A percentile compares a stretch with the other conserved stretches of the same genome.
Evolutionary conservation across 2,329 filamentous ascomycete species (phyloP).

Genomic region (Gremmenia infestans): DNA sequence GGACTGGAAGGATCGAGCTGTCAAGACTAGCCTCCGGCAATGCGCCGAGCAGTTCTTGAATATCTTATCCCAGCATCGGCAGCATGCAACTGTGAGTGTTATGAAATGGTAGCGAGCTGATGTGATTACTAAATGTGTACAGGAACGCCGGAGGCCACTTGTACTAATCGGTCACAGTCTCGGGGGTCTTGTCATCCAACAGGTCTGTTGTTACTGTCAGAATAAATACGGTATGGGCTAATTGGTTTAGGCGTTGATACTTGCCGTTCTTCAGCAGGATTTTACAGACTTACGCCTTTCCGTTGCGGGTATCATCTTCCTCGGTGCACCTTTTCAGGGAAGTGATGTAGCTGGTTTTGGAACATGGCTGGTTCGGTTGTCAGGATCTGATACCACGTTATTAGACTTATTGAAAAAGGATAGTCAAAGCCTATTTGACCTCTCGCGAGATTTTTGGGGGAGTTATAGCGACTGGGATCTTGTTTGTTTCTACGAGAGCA

Average conservation of each 20-base stretch:
- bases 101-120: too few species aligned
- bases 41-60: constrained; percentile 12
- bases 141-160: constrained; percentile 13
- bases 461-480: constrained; percentile 4
- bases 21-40: constrained; percentile 14
- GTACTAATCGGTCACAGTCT: constrained; percentile 19
- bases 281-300: constrained; percentile 12
- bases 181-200: constrained; percentile 13
- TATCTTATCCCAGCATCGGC: constrained; percentile 8
- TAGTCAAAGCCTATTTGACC: constrained; percentile 1
- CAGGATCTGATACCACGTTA: not conserved
- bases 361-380: constrained; percentile 1
- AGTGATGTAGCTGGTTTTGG: constrained; percentile 5
- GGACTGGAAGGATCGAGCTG: constrained; percentile 9
- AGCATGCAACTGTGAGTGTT: constrained; percentile 11
- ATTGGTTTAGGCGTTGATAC: constrained; percentile 12
- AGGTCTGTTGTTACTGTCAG: too few species aligned
- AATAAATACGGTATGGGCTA: too few species aligned
- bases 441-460: constrained; percentile 6
- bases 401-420: constrained; percentile 9
- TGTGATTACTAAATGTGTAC: not conserved
- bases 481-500: constrained; percentile 10
- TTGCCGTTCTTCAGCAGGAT: not conserved
- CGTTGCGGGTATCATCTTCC: constrained; percentile 14
- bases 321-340: constrained; percentile 16